Conservation (phyloP, 1,284 basidiomycete species). For the Trichosporon sp. region DNA sequence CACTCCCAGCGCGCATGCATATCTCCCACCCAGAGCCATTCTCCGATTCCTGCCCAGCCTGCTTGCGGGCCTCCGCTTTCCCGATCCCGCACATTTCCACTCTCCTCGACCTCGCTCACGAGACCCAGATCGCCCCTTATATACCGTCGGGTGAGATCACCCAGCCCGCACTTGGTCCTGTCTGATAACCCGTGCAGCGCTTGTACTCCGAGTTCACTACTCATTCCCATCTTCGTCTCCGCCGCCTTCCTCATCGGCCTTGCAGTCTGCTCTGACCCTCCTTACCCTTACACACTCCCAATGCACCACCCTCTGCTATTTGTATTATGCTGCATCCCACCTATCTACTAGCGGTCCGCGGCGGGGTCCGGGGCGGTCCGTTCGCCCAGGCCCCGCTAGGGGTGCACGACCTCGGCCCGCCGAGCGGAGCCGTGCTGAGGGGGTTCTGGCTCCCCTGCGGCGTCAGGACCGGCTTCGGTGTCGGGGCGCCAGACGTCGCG, state of each 20-base stretch:
- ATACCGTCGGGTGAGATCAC: background rate
- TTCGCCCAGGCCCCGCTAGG: background rate
- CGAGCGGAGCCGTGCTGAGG: background rate
- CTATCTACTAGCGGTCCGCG: constrained; percentile 1
- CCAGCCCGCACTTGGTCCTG: background rate
- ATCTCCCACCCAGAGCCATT: background rate
- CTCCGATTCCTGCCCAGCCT: background rate
- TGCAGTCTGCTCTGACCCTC: too few species aligned
- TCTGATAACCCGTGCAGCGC: too few species aligned
- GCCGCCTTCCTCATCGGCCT: too few species aligned
- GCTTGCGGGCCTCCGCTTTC: background rate
- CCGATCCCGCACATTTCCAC: background rate
- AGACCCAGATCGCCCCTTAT: background rate
- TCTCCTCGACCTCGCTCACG: background rate
- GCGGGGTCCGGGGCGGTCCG: background rate
- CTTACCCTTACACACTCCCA: background rate
- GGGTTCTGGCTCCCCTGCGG: background rate
- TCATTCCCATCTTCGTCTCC: background rate
- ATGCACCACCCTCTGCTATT: background rate
- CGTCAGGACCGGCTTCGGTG: background rate
- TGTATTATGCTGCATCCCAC: background rate
- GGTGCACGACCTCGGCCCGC: background rate
- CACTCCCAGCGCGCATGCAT: background rate
- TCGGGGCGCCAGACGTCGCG: background rate
- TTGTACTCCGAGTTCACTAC: too few species aligned